Percentiles rank a stretch among this genome's conserved stretches.
These are phyloP conservation scores for Colletotrichum chrysophilum DNA, from an alignment of 2,329 filamentous ascomycete genomes.

Conservation along the genomic window DNA sequence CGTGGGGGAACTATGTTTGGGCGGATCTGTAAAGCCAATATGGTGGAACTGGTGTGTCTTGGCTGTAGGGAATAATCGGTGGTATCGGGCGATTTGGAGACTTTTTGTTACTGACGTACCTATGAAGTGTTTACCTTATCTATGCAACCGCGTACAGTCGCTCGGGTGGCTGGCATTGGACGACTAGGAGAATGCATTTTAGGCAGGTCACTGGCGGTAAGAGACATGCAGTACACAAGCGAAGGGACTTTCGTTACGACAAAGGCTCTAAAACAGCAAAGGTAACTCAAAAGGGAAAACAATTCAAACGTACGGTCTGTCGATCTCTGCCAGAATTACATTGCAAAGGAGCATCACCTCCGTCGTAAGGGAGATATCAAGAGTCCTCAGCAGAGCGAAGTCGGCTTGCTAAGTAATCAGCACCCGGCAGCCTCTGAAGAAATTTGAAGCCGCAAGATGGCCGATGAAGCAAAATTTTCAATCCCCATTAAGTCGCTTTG, in stretches of 20 bases:
- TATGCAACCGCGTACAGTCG: not conserved
- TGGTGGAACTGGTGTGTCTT: not conserved
- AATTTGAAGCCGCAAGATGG: not conserved
- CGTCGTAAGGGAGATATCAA: not conserved
- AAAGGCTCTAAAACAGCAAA: not conserved
- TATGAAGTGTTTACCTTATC: not conserved
- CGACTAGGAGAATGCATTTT: not conserved
- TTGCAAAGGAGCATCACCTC: not conserved
- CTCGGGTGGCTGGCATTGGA: not conserved
- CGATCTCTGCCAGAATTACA: not conserved
- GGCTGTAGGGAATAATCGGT: not conserved
- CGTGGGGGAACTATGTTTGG: not conserved
- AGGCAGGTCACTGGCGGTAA: not conserved
- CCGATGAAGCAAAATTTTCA: not conserved
- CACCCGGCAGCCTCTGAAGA: not conserved
- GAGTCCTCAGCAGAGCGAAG: not conserved
- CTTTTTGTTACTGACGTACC: not conserved
- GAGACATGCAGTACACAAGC: not conserved
- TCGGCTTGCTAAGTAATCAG: not conserved
- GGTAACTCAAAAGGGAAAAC: not conserved
- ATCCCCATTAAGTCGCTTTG: not conserved
- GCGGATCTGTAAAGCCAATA: not conserved
- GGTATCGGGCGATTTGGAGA: not conserved
- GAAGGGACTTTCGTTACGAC: not conserved
- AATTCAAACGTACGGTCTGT: not conserved